Evolutionary conservation across 1,139 yeast species (phyloP), one percentile per base, ranked within the genome.

Genomic region (Barnettozyma hawaiiensis): DNA sequence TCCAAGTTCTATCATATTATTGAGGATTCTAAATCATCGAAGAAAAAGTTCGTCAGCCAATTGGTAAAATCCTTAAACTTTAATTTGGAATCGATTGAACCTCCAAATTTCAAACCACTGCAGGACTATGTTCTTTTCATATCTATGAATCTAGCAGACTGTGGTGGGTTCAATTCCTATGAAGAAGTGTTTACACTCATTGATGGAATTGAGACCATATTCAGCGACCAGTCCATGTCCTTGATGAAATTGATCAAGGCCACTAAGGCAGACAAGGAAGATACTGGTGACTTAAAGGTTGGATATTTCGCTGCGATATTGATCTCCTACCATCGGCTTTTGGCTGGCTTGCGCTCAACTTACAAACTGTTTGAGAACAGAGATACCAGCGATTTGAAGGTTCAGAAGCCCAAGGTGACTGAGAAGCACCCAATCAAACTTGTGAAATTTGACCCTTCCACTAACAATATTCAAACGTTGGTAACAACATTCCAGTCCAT

Each of bases 31-130:
- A 66, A 69, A 39, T 60, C 68, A 2, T 67, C 81, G 0, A 67
- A 71, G 41, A 73, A 69, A 49, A 78, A 71, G 55, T 69, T 82
- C 39, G 54, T 71, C 23, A 51, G 49, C 5, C 60, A 64, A 3
- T 39, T 73, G n/a, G 45, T 61, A 20, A 66, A 62, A 41, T 58
- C 69, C 0, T 46, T 71, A n/a, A 61, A 55, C 12, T 56, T 65
- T 62, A 57, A 58, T 28, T 32, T 62, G 15, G 49, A 49, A 4
- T 35, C 44, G 7, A 50, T 47, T 21, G 27, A 29, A n/a, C 9
- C 19, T 2, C 48, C 41, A 12, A 44, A 49, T 23, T 27, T 48
- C 47, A 19, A 50, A 44, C 16, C 43, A n/a, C 53, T 53, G 19
- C 48, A 60, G 14, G 52, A 66, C 43, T 65, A 63, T 35, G 53